Base-by-base conservation (phyloP, 495 filamentous ascomycete species). In the Physcia stellaris region DNA sequence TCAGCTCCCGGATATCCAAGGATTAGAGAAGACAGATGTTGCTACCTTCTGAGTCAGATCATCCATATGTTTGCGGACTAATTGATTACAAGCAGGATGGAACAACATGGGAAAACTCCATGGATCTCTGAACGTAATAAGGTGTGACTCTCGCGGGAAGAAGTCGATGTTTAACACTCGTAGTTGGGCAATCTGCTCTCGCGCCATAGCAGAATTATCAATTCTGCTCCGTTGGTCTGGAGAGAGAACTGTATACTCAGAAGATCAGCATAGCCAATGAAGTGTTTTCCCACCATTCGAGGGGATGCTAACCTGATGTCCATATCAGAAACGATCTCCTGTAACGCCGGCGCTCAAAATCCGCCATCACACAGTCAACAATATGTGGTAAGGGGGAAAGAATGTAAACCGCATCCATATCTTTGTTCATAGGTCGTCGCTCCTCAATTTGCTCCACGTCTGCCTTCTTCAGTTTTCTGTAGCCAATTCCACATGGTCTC, bases 381-480 rank as follows among this genome's bases (percentile, higher is more conserved):
- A 94, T 82, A 59, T 92, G 77, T 24, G 83, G 69, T 47, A 78
- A 66, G 3, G 90, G 82, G 3, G 86, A 82, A 21, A 98, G 67
- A 43, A 98, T 61, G 61, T 96, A 98, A 36, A 98, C 69, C 42
- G 85, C 93, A 56, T 94, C 88, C 80, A 92, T 93, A 37, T 79
- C 73, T 34, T 71, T 73, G 51, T 95, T 94, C 56, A 68, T 61
- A 35, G 70, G 73, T 49, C 92, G 75, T 50, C 72, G 72, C 35
- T 92, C 70, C 62, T 94, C 86, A 57, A 98, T 93, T 48, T 73
- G 72, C 62, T 94, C 86, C 59, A 96, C 80, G 58, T 90, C 85
- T 94, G 64, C 48, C 41, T 37, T 42, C 27, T 41, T 22, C 39
- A n/a, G n/a, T n/a, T n/a, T n/a, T n/a, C n/a, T n/a, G n/a, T n/a